Base-by-base conservation (phyloP, 345 rosid species). In the Eutrema heterophyllum region DNA sequence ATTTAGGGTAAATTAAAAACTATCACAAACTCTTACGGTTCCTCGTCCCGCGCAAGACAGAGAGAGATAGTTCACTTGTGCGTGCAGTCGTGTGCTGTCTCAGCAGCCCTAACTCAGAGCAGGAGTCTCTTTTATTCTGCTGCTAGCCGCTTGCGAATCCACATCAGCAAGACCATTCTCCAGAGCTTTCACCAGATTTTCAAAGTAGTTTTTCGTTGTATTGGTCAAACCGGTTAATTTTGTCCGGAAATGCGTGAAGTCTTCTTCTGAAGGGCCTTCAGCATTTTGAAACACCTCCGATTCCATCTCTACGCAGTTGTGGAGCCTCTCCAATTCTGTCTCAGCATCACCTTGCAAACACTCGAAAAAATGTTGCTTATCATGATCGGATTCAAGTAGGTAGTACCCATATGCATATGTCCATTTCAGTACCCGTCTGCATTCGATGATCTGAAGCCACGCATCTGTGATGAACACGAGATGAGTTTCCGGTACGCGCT, bases 401-500 rank as follows among this genome's bases (percentile, higher is more conserved):
- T 50, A 66, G n/a, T 50, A 66, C 5, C 70, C 70, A 51, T 66
- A 66, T 2, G 59, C 70, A 66, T 24, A 66, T 12, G 70, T 66
- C 70, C 59, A 66, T 24, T 50, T 14, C 35, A 66, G 36, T 7
- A 66, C 58, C 59, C 70, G 14, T 36, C 59, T 66, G 59, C 58
- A 36, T 6, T 66, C 70, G 15, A 66, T 66, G 33, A 66, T 66
- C 59, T 66, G 59, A 35, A 13, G 24, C 70, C 70, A 66, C 35
- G 70, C 70, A 1, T 66, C 70, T 14, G 43, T 13, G 21, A 66
- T 36, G 26, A 66, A 50, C 59, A 11, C 9, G 36, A 66, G 48
- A 48, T 66, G 36, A 50, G 70, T 21, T 26, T 66, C 70, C n/a
- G 48, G 21, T 36, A 11, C 14, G 36, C 14, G 0, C 3, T 24